A percentile compares a stretch with the other conserved stretches of the same genome.
These are phyloP conservation scores for Entomortierella chlamydospora DNA, from an alignment of 192 early-diverging fungal genomes.

Conservation along the genomic window DNA sequence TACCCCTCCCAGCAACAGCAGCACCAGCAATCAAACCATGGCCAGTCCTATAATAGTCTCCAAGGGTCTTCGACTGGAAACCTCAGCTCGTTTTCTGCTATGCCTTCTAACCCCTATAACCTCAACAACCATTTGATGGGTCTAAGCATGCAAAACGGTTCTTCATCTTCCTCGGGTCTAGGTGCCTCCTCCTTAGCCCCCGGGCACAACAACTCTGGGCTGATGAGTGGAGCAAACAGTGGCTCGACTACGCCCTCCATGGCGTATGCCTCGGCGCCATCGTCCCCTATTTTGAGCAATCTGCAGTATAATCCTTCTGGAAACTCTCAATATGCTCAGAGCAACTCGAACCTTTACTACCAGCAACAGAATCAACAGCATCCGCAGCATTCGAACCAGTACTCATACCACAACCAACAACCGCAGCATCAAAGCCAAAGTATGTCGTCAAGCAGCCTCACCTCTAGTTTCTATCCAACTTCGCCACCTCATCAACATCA, in stretches of 20 bases:
- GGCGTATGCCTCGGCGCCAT: conserved; percentile 38
- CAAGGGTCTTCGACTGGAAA: conserved; percentile 20
- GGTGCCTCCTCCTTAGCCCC: conserved; percentile 20
- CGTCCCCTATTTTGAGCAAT: conserved; percentile 30
- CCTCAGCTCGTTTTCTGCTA: conserved; percentile 27
- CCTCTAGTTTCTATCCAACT: conserved; percentile 39
- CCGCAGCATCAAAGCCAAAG: conserved; percentile 16
- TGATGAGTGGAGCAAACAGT: conserved; percentile 32
- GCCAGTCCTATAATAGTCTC: conserved; percentile 15
- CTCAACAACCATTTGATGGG: conserved; percentile 43
- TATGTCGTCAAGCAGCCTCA: conserved; percentile 24
- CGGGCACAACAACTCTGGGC: neutral
- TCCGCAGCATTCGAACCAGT: conserved; percentile 22
- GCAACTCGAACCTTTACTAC: conserved; percentile 23
- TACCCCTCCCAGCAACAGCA: conserved; percentile 15
- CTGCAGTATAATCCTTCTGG: conserved; percentile 30
- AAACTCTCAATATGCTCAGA: conserved; percentile 33
- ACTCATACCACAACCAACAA: conserved; percentile 21
- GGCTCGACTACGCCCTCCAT: conserved; percentile 46
- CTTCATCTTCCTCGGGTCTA: conserved; percentile 16
- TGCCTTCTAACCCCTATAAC: conserved; percentile 41
- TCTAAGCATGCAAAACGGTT: conserved; percentile 32
- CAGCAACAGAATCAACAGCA: conserved; percentile 22
- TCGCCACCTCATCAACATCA: conserved; percentile 45
- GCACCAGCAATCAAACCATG: conserved; percentile 10